phyloP scores from a whole-genome alignment of 2,329 filamentous ascomycete species.

The Aspergillus novoparasiticus region DNA sequence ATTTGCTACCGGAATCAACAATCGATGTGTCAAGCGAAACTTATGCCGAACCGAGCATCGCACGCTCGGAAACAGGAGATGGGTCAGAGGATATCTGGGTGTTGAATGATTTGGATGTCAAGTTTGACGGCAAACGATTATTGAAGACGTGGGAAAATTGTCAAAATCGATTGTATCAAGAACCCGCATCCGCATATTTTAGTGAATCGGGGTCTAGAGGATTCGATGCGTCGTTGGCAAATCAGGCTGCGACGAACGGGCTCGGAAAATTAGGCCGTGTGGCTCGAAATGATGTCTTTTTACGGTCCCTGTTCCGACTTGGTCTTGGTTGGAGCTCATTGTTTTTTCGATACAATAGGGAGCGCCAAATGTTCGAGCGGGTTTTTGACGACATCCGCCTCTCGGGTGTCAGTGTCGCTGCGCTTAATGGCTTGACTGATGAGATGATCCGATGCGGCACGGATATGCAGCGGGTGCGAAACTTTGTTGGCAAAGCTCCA shows the following conservation, averaged over 20 bases:
- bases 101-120: conserved; percentile 27
- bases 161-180: conserved; percentile 31
- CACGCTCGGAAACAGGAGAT: conserved; percentile 21
- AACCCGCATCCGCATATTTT: conserved; percentile 43
- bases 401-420: conserved; percentile 53
- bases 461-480: conserved; percentile 38
- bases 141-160: conserved; percentile 48
- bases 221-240: conserved; percentile 42
- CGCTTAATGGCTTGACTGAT: conserved; percentile 38
- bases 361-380: conserved; percentile 40
- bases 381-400: conserved; percentile 49
- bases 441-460: conserved; percentile 40
- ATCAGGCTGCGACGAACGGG: conserved; percentile 25
- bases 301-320: conserved; percentile 43
- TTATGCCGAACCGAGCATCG: conserved; percentile 24
- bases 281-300: conserved; percentile 41
- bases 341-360: conserved; percentile 45
- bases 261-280: conserved; percentile 31
- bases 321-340: conserved; percentile 48
- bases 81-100: conserved; percentile 39
- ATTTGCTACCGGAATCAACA: conserved; percentile 22
- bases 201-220: conserved; percentile 45
- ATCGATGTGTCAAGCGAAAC: conserved; percentile 23
- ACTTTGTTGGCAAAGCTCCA: conserved; percentile 36
- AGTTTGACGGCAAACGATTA: conserved; percentile 15